Base-by-base conservation (phyloP, 495 filamentous ascomycete genomes). In the Lentithecium fluviatile region DNA sequence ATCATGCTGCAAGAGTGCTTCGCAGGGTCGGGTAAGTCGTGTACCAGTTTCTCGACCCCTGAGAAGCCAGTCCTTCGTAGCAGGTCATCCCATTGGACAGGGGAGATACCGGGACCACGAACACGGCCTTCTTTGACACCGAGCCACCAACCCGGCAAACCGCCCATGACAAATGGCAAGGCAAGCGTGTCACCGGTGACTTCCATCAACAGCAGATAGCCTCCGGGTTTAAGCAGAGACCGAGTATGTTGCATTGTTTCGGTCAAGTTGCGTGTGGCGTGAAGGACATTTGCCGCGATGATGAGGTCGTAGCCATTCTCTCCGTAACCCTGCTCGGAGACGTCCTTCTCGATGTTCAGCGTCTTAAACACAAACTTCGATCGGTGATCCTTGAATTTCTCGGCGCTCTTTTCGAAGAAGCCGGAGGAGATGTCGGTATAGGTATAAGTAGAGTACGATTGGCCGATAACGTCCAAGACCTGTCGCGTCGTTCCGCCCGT, bases 61-160 rank as follows among this genome's bases (percentile, higher is more conserved):
- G 55, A 48, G 21, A 59, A 59, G 6, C 46, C 56, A 2, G 45
- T 23, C 3, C 13, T 6, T 2, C 10, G 24, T 13, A 59, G 21
- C 23, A 25, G 7, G 25, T 32, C 26, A 23, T 59, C n/a, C 56
- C 56, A 59, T 20, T 20, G 6, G 6, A 1, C 29, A 1, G 3
- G 2, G 11, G 17, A 23, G 1, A 59, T 11, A 1, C 5, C 13
- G 2, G 56, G 45, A 6, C 8, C 21, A 2, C 6, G 13, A 11
- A 2, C 1, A 11, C 56, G 45, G 8, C 45, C 46, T 3, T 59
- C 56, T 2, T 52, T 24, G 17, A 2, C 46, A 3, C 56, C 56
- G 6, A 59, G 26, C 56, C 56, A 59, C 45, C 47, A 59, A 1
- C 56, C 56, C 1, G 56, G 56, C 3, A 59, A 23, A 12, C 12